These are phyloP conservation scores for Aspergillus puulaauensis DNA, from an alignment of 2,329 filamentous ascomycete species.

Conservation along the genomic window DNA sequence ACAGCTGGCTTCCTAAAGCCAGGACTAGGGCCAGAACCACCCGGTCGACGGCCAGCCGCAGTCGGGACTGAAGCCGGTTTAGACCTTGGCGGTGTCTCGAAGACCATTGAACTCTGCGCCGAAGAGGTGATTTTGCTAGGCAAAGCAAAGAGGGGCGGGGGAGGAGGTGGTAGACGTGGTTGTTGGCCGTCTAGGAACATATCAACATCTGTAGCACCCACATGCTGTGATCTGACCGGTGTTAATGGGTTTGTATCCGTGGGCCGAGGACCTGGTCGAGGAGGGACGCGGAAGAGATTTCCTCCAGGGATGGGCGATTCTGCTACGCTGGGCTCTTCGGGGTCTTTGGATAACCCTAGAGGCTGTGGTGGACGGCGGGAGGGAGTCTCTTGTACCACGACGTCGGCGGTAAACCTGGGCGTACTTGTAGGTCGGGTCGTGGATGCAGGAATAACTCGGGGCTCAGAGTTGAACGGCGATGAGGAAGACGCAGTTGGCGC, in stretches of 20 bases:
- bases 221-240: slow-evolving; percentile 29
- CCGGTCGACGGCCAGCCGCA: neutral
- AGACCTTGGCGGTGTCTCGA: slow-evolving; percentile 33
- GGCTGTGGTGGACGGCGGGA: slow-evolving; percentile 33
- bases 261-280: slow-evolving; percentile 26
- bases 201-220: slow-evolving; percentile 5
- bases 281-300: slow-evolving; percentile 28
- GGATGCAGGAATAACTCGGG: slow-evolving; percentile 34
- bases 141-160: slow-evolving; percentile 10
- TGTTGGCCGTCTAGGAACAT: neutral
- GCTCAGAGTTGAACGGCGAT: slow-evolving; percentile 29
- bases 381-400: slow-evolving; percentile 41
- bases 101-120: slow-evolving; percentile 22
- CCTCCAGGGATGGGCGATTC: slow-evolving; percentile 15
- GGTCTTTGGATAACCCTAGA: slow-evolving; percentile 16
- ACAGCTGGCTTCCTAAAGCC: neutral
- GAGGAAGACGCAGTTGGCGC: slow-evolving; percentile 10
- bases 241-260: slow-evolving; percentile 26
- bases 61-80: slow-evolving; percentile 14
- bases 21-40: neutral
- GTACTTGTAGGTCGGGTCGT: slow-evolving; percentile 27
- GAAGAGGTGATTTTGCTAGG: slow-evolving; percentile 4
- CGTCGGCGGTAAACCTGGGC: slow-evolving; percentile 14
- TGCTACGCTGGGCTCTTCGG: neutral
- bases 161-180: neutral